These are phyloP conservation scores for Ogataea wickerhamii DNA, from an alignment of 805 yeast species.

Conservation along the genomic window DNA sequence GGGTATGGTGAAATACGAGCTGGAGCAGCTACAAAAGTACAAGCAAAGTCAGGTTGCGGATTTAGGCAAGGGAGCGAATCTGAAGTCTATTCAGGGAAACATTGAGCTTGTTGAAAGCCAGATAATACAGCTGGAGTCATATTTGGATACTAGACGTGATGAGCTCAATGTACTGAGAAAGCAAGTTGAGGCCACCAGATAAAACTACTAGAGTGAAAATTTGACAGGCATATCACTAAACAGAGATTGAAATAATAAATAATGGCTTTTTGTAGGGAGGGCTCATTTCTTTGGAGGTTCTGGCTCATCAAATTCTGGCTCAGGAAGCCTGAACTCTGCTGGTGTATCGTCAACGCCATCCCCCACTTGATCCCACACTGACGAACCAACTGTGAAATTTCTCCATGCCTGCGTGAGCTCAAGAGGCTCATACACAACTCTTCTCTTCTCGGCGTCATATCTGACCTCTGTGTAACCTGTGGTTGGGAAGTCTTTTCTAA, in stretches of 20 bases:
- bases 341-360: constrained; percentile 82
- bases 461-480: constrained; percentile 89
- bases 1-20: constrained; percentile 50
- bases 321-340: constrained; percentile 74
- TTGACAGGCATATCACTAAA: constrained; percentile 9
- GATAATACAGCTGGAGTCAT: constrained; percentile 67
- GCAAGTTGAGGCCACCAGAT: constrained; percentile 28
- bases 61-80: constrained; percentile 34
- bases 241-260: constrained; percentile 21
- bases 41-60: constrained; percentile 58
- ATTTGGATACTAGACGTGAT: constrained; percentile 53
- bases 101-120: constrained; percentile 73
- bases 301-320: constrained; percentile 66
- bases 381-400: constrained; percentile 82
- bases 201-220: neutral
- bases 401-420: constrained; percentile 92
- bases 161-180: constrained; percentile 52
- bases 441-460: constrained; percentile 86
- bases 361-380: constrained; percentile 91
- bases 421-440: constrained; percentile 84
- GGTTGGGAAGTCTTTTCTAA: constrained; percentile 89
- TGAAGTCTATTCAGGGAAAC: constrained; percentile 56
- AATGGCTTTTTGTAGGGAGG: constrained; percentile 1
- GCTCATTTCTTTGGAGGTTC: constrained; percentile 30
- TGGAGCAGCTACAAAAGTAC: constrained; percentile 77